Conservation (phyloP, 1,284 basidiomycete genomes). For the Singerocomus inundabilis region DNA sequence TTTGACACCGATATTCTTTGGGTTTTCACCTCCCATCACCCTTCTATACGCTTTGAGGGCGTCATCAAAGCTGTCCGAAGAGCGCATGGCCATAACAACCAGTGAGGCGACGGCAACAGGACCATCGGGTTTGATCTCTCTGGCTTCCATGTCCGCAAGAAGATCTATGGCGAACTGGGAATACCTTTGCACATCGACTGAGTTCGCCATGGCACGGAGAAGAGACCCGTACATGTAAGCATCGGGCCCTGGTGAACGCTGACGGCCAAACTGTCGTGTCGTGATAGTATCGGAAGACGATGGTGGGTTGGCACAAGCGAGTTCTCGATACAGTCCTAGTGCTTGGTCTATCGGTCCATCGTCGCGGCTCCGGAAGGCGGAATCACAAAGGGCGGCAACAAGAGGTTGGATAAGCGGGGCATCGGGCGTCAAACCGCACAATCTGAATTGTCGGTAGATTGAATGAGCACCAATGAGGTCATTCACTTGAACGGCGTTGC, state of each 20-base stretch:
- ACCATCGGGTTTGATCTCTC: slow-evolving; percentile 37
- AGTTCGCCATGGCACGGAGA: slow-evolving; percentile 51
- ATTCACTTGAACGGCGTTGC: slow-evolving; percentile 42
- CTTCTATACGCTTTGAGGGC: slow-evolving; percentile 63
- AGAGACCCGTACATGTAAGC: slow-evolving; percentile 54
- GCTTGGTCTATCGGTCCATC: slow-evolving; percentile 48
- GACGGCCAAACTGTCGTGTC: slow-evolving; percentile 22
- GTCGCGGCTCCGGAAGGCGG: slow-evolving; percentile 35
- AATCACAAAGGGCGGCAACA: slow-evolving; percentile 47
- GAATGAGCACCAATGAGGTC: slow-evolving; percentile 41
- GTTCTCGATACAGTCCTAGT: slow-evolving; percentile 48
- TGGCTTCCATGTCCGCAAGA: slow-evolving; percentile 53
- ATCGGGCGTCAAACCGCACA: slow-evolving; percentile 44
- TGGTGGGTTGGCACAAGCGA: slow-evolving; percentile 31
- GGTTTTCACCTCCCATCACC: slow-evolving; percentile 37
- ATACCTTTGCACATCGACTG: slow-evolving; percentile 45
- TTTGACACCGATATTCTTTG: slow-evolving; percentile 47
- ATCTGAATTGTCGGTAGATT: slow-evolving; percentile 47
- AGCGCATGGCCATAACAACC: slow-evolving; percentile 60
- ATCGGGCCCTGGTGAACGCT: slow-evolving; percentile 42
- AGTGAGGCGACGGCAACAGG: slow-evolving; percentile 48
- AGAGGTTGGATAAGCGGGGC: slow-evolving; percentile 51
- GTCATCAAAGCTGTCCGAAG: slow-evolving; percentile 48
- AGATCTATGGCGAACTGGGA: slow-evolving; percentile 49
- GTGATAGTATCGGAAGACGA: slow-evolving; percentile 10